A percentile compares a stretch with the other conserved stretches of the same genome.
Evolutionary conservation across 768 basidiomycete species (phyloP).

Genomic region (Kondoa malvinella): DNA sequence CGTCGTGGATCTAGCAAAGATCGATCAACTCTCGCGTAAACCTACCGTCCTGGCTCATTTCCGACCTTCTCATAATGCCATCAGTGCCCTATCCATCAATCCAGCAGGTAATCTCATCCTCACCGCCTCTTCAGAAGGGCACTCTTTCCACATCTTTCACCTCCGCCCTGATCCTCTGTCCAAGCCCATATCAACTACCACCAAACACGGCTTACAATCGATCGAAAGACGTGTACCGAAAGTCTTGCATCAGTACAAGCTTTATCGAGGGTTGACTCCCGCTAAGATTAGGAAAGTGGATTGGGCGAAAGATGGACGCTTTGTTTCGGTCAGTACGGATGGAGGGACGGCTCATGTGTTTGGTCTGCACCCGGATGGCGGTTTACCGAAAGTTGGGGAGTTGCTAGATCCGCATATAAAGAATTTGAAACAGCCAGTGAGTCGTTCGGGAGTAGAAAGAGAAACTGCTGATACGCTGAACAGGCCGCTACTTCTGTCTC

Average conservation of each 20-base stretch:
- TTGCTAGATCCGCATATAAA: neutral
- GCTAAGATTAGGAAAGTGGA: neutral
- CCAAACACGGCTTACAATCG: neutral
- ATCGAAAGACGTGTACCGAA: neutral
- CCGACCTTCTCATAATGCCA: neutral
- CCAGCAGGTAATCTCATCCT: neutral
- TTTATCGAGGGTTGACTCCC: neutral
- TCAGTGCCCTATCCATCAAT: neutral
- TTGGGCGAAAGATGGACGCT: neutral
- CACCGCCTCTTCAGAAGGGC: neutral
- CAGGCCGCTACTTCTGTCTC: no score
- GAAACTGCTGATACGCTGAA: no score
- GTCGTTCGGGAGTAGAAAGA: no score
- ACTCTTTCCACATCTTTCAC: neutral
- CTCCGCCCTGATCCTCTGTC: neutral
- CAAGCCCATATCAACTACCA: neutral
- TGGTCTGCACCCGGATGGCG: neutral
- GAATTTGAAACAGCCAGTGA: neutral
- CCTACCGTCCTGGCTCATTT: neutral
- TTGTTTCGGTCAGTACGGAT: neutral
- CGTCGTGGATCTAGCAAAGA: neutral
- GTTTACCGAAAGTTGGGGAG: neutral
- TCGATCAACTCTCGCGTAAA: neutral
- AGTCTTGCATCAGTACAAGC: neutral
- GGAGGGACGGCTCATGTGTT: neutral